A percentile compares a stretch with the other conserved stretches of the same genome.
Evolutionary conservation across 768 basidiomycete genomes (phyloP).

Genomic region (Mrakia frigida): DNA sequence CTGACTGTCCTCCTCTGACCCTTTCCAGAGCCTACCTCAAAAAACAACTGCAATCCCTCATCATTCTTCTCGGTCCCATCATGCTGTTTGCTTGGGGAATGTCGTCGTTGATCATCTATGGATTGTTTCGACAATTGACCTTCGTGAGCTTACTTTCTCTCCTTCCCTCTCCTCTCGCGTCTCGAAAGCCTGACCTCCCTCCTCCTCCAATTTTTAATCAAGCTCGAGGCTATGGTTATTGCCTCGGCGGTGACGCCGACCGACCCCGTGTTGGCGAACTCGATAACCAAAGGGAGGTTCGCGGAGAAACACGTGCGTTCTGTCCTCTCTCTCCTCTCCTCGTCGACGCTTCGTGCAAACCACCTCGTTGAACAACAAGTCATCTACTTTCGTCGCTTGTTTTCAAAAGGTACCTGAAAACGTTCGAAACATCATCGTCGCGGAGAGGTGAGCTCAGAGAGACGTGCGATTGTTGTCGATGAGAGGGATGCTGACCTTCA

Average conservation of each 20-base stretch:
- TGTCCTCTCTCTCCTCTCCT: too few species aligned
- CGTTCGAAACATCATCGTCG: slow-evolving; percentile 47
- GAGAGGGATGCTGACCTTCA: not conserved
- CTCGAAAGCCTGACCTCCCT: too few species aligned
- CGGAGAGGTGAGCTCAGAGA: slow-evolving; percentile 36
- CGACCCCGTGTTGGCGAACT: slow-evolving; percentile 40
- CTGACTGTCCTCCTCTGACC: not conserved
- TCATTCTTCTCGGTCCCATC: slow-evolving; percentile 45
- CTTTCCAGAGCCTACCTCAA: slow-evolving; percentile 42
- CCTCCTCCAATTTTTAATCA: too few species aligned
- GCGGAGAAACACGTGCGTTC: slow-evolving; percentile 45
- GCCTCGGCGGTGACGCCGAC: slow-evolving; percentile 47
- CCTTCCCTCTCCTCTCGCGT: not conserved
- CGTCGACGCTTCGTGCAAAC: too few species aligned
- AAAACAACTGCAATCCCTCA: slow-evolving; percentile 42
- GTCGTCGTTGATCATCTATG: slow-evolving; percentile 44
- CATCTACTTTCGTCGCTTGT: too few species aligned
- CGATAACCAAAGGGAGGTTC: slow-evolving; percentile 45
- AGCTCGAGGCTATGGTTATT: slow-evolving; percentile 45
- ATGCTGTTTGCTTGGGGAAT: slow-evolving; percentile 48
- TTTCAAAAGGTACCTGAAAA: too few species aligned
- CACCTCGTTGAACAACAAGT: too few species aligned
- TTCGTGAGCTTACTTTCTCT: slow-evolving; percentile 37
- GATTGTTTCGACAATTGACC: slow-evolving; percentile 44
- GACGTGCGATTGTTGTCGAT: too few species aligned